Conservation (phyloP, 768 basidiomycete genomes). For the Mycena maculata region DNA sequence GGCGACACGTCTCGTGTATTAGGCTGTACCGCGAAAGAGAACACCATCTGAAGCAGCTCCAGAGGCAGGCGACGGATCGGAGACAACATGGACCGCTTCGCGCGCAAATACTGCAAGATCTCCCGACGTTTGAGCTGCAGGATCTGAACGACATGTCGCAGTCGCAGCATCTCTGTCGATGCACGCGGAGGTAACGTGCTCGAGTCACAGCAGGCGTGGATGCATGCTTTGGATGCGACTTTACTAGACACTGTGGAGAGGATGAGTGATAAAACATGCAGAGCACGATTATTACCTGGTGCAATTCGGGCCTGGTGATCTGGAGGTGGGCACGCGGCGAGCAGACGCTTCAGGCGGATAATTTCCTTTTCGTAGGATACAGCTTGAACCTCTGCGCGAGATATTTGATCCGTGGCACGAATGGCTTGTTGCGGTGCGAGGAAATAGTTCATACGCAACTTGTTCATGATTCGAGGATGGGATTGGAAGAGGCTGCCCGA, state of each 20-base stretch:
- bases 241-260: not conserved
- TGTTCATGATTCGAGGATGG: not conserved
- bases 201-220: constrained; percentile 21
- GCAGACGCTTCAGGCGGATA: constrained; percentile 4
- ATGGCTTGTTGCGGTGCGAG: not conserved
- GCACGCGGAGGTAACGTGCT: not conserved
- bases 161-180: constrained; percentile 27
- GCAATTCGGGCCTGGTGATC: not conserved
- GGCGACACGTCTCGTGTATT: not conserved
- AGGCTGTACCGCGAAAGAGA: constrained; percentile 13
- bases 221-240: not conserved
- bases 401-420: constrained; percentile 9
- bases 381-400: not conserved
- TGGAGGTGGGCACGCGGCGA: constrained; percentile 24
- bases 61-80: constrained; percentile 29
- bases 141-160: constrained; percentile 6
- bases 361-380: constrained; percentile 16
- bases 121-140: constrained; percentile 4
- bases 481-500: not conserved
- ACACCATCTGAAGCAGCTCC: constrained; percentile 23
- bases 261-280: not conserved
- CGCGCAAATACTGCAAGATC: constrained; percentile 1
- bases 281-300: not conserved
- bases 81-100: constrained; percentile 11
- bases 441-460: not conserved